Evolutionary conservation across 2,329 filamentous ascomycete genomes (phyloP), one percentile per base, ranked within the genome.

Genomic region (Phaeosphaeria sp.): DNA sequence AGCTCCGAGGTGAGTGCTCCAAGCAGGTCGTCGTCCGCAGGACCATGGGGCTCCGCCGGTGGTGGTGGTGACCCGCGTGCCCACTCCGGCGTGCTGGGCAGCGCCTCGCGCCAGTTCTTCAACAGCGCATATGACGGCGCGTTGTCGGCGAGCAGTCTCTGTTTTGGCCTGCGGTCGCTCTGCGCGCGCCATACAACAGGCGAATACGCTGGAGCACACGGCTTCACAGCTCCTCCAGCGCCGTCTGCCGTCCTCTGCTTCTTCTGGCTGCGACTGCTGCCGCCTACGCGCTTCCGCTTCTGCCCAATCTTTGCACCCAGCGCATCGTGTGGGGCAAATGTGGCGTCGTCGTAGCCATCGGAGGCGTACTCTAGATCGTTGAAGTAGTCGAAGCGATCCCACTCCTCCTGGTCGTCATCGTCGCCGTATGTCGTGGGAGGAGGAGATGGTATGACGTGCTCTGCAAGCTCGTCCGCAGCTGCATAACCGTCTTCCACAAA

Each of bases 321-420:
- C 11, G 57, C 46, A 7, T 69, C 56, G 25, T 73, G 67, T 2
- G 63, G 58, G 3, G 66, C 59, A 44, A 71, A 70, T 9, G 75
- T 77, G 56, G 77, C 68, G 49, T 82, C 79, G 63, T 80, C 79
- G 49, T 81, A 82, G 43, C 78, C 75, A 60, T 82, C 80, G 17
- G 78, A 79, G 13, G 73, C 80, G 59, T 82, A 82, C 54, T 83
- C 81, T 44, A 82, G 68, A 56, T 83, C 81, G 55, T 78, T 78
- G 72, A 74, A 82, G 67, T 82, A 83, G 20, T 79, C 79, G 64
- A 78, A 83, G 45, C 77, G 69, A 59, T 83, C 81, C 72, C 77
- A 82, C n/a, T 82, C 79, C 43, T 73, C 69, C 24, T 65, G 53
- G 47, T 51, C 59, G 49, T 77, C 75, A 18, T 76, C 66, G 60